These are phyloP conservation scores for Jatropha podagrica DNA, from an alignment of 441 rosid genomes.

Conservation along the genomic window DNA sequence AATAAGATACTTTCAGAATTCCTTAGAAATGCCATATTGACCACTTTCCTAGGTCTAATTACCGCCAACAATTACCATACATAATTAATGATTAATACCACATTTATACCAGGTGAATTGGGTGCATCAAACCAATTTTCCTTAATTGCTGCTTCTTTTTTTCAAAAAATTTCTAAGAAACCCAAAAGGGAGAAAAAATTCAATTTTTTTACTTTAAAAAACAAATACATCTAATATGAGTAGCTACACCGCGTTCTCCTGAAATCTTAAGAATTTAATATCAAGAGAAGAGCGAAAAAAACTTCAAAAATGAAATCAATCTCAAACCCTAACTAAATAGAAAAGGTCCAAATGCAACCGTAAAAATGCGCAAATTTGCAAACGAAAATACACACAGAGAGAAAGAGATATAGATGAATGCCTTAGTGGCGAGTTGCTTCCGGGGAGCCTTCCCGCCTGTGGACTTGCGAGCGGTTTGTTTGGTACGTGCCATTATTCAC, in stretches of 20 bases:
- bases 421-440: constrained; percentile 66
- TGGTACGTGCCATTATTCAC: constrained; percentile 52
- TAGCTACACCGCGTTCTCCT: background rate
- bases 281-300: background rate
- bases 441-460: constrained; percentile 60
- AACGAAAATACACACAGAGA: background rate
- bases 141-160: no score
- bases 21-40: no score
- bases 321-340: background rate
- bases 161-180: no score
- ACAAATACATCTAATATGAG: background rate
- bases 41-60: no score
- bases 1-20: no score
- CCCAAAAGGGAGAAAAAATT: no score
- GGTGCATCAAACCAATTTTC: no score
- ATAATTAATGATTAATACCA: no score
- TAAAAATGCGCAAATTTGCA: background rate
- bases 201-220: background rate
- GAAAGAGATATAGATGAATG: background rate
- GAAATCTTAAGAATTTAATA: background rate
- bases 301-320: background rate
- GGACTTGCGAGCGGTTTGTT: constrained; percentile 60
- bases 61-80: no score
- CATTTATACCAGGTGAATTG: no score
- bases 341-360: background rate